A percentile compares a stretch with the other conserved stretches of the same genome.
These are phyloP conservation scores for Fusarium sororula DNA, from an alignment of 2,329 filamentous ascomycete species.

Conservation along the genomic window DNA sequence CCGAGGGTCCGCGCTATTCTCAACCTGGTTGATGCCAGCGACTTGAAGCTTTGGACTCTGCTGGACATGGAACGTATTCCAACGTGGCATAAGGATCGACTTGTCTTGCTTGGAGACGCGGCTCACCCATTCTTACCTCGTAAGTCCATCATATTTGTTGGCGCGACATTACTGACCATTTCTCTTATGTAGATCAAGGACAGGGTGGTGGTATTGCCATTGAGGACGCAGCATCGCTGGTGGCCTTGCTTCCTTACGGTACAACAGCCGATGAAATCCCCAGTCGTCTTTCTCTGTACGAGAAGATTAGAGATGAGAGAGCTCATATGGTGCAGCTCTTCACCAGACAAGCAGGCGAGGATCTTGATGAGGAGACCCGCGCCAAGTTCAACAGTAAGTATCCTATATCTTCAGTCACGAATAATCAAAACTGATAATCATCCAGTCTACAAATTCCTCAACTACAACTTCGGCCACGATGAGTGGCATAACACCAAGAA, in stretches of 20 bases:
- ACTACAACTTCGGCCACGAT: conserved; percentile 33
- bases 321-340: conserved; percentile 66
- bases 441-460: conserved; percentile 15
- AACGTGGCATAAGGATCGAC: conserved; percentile 61
- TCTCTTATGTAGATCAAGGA: conserved; percentile 13
- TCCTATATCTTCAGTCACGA: fast-evolving
- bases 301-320: conserved; percentile 65
- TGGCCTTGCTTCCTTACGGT: conserved; percentile 61
- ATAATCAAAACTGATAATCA: not conserved
- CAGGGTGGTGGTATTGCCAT: conserved; percentile 67
- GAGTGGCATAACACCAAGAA: conserved; percentile 33
- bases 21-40: conserved; percentile 53
- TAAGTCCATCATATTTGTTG: fast-evolving
- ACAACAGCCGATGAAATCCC: conserved; percentile 57
- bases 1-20: conserved; percentile 52
- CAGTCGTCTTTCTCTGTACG: conserved; percentile 66
- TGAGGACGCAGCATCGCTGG: conserved; percentile 70
- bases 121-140: conserved; percentile 72
- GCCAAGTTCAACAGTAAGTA: conserved; percentile 53
- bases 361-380: conserved; percentile 51
- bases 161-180: fast-evolving
- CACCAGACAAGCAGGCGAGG: conserved; percentile 61
- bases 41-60: conserved; percentile 66
- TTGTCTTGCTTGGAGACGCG: conserved; percentile 72
- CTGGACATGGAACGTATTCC: conserved; percentile 69